Evolutionary conservation across 208 protist species (phyloP).

Genomic region (Endotrypanum monterogeii): DNA sequence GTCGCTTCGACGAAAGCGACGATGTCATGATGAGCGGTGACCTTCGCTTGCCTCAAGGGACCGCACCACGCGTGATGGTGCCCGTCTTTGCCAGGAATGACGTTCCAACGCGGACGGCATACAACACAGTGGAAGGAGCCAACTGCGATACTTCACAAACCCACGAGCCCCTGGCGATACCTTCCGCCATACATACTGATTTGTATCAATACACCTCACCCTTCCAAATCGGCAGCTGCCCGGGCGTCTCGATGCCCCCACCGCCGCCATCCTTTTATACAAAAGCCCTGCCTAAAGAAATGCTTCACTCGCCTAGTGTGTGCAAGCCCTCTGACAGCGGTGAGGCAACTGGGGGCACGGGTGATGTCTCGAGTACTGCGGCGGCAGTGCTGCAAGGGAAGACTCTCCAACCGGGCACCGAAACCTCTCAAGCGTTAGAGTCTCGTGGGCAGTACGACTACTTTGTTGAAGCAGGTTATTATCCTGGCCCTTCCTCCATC

Average conservation of each 20-base stretch:
- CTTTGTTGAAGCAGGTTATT: slow-evolving; percentile 24
- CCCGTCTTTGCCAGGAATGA: background rate
- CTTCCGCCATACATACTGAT: background rate
- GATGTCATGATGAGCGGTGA: slow-evolving; percentile 12
- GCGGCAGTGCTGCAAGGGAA: background rate
- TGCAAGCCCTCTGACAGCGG: background rate
- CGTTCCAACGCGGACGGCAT: background rate
- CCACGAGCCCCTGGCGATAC: slow-evolving; percentile 4
- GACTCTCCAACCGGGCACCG: background rate
- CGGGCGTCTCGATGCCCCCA: background rate
- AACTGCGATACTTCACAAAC: background rate
- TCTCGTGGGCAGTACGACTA: slow-evolving; percentile 22
- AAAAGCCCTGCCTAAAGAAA: background rate
- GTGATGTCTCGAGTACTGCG: background rate
- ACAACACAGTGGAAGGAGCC: slow-evolving; percentile 10
- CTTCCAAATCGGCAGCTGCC: slow-evolving; percentile 4
- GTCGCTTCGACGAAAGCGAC: background rate
- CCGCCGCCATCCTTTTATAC: slow-evolving; percentile 15
- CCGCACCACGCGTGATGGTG: slow-evolving; percentile 4
- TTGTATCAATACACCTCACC: slow-evolving; percentile 13
- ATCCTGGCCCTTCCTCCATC: slow-evolving; percentile 5
- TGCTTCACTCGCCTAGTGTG: background rate
- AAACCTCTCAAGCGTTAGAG: background rate
- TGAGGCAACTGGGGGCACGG: slow-evolving; percentile 1
- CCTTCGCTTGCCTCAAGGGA: background rate